Base-by-base conservation (phyloP, 495 filamentous ascomycete genomes). In the Aspergillus ellipticus region DNA sequence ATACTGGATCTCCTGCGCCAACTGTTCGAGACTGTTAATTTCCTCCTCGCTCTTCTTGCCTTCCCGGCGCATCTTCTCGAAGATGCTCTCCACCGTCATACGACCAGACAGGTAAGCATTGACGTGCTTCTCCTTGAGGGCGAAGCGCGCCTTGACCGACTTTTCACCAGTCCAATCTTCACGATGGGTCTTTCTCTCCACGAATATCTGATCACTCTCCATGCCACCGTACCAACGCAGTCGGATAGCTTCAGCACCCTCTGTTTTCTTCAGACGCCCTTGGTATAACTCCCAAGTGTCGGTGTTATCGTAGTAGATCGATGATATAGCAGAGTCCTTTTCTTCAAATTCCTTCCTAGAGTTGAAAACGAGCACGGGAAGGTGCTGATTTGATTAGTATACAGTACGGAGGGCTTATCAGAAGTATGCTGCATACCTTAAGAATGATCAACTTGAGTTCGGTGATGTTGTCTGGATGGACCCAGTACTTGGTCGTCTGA, bases 161-260 rank as follows among this genome's bases (percentile, higher is more conserved):
- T 97, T 97, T 68, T 97, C 94, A 15, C 94, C 94, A 0, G 94
- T 99, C 94, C 94, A 99, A 69, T 99, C 94, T 70, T 99, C 94
- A 10, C 94, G 87, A 74, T 99, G 94, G 6, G 94, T 97, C 74
- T 99, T 99, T 33, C 94, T 82, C 78, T 99, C 94, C 45, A 99
- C 89, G 66, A 97, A 99, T 35, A 97, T 92, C 39, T 90, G 92
- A 58, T 97, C 90, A 51, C 76, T 89, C 53, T 92, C 83, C 93
- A 97, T 97, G 17, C 88, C 91, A 56, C 94, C 94, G 65, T 99
- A 99, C 94, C 94, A 99, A 52, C 94, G 85, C 50, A 99, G 78
- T 62, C 94, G 90, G 56, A 97, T 95, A 15, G 94, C 94, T 75
- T 99, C 94, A 3, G 94, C 94, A 47, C 94, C 94, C 70, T 99